Base-by-base conservation (phyloP, 352 stramenopile genomes). In the Globisporangium okanoganense region DNA sequence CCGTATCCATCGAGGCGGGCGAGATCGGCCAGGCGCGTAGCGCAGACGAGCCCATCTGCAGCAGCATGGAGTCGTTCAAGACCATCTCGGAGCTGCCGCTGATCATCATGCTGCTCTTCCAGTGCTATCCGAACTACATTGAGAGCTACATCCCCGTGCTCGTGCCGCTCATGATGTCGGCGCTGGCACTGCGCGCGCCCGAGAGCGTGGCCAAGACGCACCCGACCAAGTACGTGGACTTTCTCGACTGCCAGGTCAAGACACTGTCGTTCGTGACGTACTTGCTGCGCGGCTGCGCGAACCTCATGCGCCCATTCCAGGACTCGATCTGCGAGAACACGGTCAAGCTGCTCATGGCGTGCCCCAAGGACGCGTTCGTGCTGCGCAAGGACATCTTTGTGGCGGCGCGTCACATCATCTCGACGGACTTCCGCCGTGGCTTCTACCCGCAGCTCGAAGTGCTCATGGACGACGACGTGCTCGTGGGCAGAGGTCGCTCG, bases 81-180 rank as follows among this genome's bases (percentile, higher is more conserved):
- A 95, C 98, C 18, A 88, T 99, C 45, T 97, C 92, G 6, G 97
- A 99, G 75, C 91, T 97, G 58, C 97, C 97, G n/a, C 73, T 99
- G 44, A 98, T 98, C 71, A 97, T 99, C 59, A 99, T 99, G 93
- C 74, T 99, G 49, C 87, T 99, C 40, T 99, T 99, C 62, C 96
- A 99, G 76, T 94, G 98, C 55, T 98, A 99, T 75, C 95, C 94
- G 18, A 97, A 91, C 55, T 98, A 96, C 69, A 94, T 99, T 27
- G 95, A 98, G 76, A 92, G 75, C 45, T 97, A 98, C 70, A 97
- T 99, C 45, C 82, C 92, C 2, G 85, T 92, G 29, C 76, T 99
- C 24, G 94, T 99, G 58, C 93, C 96, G 12, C 77, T 97, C n/a
- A 99, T 99, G 96, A 99, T 99, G 82, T 86, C 96, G 16, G 84